These are phyloP conservation scores for Cotoneaster glaucophyllus DNA, from an alignment of 306 rosid genomes.

Conservation along the genomic window DNA sequence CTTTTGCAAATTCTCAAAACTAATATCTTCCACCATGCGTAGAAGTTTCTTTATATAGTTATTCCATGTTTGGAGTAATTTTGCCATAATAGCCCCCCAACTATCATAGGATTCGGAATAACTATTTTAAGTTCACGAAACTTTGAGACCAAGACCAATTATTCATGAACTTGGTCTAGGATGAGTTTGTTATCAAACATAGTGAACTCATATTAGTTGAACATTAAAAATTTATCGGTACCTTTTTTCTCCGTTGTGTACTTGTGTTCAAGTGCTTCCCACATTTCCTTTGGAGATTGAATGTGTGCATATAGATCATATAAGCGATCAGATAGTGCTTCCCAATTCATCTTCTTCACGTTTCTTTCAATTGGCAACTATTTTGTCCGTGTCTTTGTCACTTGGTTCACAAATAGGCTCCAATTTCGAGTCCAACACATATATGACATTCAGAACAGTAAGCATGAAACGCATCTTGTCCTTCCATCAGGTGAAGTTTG, in stretches of 20 bases:
- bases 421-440: neutral
- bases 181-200: no score
- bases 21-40: neutral
- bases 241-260: no score
- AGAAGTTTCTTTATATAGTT: neutral
- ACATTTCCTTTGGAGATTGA: neutral
- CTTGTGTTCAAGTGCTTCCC: no score
- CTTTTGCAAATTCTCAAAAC: neutral
- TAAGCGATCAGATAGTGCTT: neutral
- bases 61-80: slow-evolving; percentile 5
- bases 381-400: neutral
- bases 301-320: neutral
- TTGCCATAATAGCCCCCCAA: no score
- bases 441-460: neutral
- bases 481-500: neutral
- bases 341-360: no score
- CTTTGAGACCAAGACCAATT: neutral
- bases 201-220: no score
- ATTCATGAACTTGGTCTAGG: slow-evolving; percentile 11
- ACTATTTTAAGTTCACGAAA: neutral
- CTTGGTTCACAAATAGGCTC: neutral
- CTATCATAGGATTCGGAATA: neutral
- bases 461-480: neutral
- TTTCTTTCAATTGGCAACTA: neutral
- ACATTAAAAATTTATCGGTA: no score